Evolutionary conservation across 257 asterid genomes (phyloP).

Genomic region (Solanum clarkiae): DNA sequence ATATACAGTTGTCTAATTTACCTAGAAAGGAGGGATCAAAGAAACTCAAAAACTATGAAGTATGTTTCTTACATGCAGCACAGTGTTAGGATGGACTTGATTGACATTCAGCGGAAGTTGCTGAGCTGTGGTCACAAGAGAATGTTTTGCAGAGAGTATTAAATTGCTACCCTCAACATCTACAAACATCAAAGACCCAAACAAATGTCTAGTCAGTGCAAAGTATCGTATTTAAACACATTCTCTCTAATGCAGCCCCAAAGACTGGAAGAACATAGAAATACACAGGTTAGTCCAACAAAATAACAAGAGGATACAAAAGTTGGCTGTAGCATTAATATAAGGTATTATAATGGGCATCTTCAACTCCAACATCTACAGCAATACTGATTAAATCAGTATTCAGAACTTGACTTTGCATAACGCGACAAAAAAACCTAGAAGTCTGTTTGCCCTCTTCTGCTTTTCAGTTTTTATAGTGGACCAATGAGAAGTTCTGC

Average conservation of each 20-base stretch:
- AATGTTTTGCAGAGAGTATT: slow-evolving; percentile 69
- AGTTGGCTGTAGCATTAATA: not conserved
- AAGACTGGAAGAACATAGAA: not conserved
- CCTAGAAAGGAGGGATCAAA: not conserved
- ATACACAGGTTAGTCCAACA: not conserved
- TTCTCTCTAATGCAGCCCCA: not conserved
- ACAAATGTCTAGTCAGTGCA: not conserved
- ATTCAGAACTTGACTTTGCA: not conserved
- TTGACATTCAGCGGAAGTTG: slow-evolving; percentile 71
- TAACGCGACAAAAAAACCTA: not conserved
- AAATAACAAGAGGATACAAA: not conserved
- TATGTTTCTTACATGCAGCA: slow-evolving; percentile 64
- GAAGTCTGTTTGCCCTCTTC: not conserved
- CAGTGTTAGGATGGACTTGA: slow-evolving; percentile 54
- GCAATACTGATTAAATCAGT: not conserved
- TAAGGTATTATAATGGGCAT: not conserved
- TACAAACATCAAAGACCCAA: slow-evolving; percentile 20
- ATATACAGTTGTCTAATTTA: not conserved
- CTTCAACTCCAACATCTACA: not conserved
- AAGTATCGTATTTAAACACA: not conserved
- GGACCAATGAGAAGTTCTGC: not conserved
- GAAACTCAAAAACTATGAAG: not conserved
- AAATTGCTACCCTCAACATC: slow-evolving; percentile 74
- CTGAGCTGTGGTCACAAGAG: slow-evolving; percentile 47
- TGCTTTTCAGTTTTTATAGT: not conserved